A percentile compares a stretch with the other conserved stretches of the same genome.
Evolutionary conservation across 345 rosid species (phyloP).

Genomic region (Syzygium oleosum): DNA sequence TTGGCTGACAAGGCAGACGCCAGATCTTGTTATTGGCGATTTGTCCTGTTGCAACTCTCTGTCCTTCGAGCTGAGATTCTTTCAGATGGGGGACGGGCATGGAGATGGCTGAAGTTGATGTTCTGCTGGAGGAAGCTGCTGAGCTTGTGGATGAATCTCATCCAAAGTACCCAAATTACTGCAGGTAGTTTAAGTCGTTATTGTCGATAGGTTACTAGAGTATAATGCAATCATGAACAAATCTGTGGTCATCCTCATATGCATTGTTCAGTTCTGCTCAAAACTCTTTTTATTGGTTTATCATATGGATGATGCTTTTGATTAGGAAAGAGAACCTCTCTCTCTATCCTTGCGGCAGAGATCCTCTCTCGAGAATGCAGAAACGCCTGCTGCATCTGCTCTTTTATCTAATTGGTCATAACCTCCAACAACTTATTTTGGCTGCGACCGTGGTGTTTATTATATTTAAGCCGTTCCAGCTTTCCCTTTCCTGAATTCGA

Average conservation of each 20-base stretch:
- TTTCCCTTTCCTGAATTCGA: neutral
- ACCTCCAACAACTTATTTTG: neutral
- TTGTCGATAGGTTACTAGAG: neutral
- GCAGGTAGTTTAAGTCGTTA: conserved; percentile 36
- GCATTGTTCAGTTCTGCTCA: neutral
- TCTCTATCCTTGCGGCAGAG: neutral
- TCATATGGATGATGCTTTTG: neutral
- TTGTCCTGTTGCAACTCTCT: conserved; percentile 70
- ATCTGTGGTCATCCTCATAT: neutral
- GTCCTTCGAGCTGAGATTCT: conserved; percentile 58
- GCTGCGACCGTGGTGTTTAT: too few species aligned
- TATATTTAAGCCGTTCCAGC: neutral
- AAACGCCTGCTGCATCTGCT: neutral
- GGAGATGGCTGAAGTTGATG: conserved; percentile 79
- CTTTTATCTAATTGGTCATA: neutral
- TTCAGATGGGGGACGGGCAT: conserved; percentile 30
- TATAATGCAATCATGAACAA: neutral
- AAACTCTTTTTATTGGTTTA: neutral
- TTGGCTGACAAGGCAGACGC: conserved; percentile 72
- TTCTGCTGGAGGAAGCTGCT: conserved; percentile 88
- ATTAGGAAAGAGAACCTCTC: neutral
- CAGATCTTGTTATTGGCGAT: conserved; percentile 80
- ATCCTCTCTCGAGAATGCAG: neutral
- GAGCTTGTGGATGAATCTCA: conserved; percentile 83
- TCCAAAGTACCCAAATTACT: conserved; percentile 70